These are phyloP conservation scores for Fragilariopsis cylindrus DNA, from an alignment of 108 stramenopile genomes.

Conservation along the genomic window DNA sequence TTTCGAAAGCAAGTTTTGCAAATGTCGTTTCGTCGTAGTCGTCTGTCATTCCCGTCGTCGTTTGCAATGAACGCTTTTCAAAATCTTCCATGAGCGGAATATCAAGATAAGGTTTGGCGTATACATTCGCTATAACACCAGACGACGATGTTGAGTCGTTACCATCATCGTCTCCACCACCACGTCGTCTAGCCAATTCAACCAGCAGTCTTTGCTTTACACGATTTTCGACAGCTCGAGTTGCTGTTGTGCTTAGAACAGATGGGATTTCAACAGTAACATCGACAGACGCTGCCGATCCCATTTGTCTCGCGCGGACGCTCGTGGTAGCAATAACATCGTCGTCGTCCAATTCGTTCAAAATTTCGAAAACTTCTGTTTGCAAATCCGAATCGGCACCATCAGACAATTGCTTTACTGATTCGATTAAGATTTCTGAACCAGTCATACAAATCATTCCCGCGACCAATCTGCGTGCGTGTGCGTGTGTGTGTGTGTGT, in stretches of 20 bases:
- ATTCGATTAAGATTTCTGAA: conserved; percentile 81
- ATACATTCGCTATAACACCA: conserved; percentile 18
- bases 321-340: conserved; percentile 56
- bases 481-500: too few relatives aligned
- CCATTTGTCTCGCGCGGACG: conserved; percentile 75
- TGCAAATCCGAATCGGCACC: conserved; percentile 62
- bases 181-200: conserved; percentile 2
- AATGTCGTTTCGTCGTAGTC: conserved; percentile 5
- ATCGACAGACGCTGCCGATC: conserved; percentile 70
- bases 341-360: conserved; percentile 31
- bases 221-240: conserved; percentile 70
- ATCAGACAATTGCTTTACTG: conserved; percentile 87
- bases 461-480: conserved; percentile 59
- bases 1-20: conserved; percentile 5
- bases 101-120: conserved; percentile 16
- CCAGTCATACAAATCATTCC: conserved; percentile 95
- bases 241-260: conserved; percentile 60
- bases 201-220: conserved; percentile 24
- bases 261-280: conserved; percentile 48
- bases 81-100: conserved; percentile 18
- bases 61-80: neutral
- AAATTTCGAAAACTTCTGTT: conserved; percentile 34
- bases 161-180: neutral
- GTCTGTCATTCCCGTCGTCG: neutral
- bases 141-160: neutral